Conservation (phyloP, 139 green algal species). For the Coccomyxa sp. region DNA sequence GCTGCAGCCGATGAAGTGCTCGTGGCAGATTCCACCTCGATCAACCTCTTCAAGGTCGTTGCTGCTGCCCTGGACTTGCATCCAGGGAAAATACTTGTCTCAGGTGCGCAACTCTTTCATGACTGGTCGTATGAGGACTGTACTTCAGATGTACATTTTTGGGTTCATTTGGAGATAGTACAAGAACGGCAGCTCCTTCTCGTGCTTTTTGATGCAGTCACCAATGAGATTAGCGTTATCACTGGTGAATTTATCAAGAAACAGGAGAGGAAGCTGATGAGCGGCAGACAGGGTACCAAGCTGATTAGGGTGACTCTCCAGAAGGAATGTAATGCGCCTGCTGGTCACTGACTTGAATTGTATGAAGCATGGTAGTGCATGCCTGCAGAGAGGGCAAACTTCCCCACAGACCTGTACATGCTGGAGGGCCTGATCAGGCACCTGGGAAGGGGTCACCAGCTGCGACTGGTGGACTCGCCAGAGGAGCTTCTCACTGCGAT, state of each 20-base stretch:
- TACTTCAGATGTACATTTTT: neutral
- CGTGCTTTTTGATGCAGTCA: no score
- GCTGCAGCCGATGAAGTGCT: neutral
- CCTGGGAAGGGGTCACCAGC: neutral
- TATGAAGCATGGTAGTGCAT: neutral
- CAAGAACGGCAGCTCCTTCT: no score
- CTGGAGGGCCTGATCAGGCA: conserved; percentile 4
- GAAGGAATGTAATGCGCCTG: neutral
- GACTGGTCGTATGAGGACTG: neutral
- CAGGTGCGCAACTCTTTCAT: neutral
- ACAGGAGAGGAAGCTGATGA: no score
- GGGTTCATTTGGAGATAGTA: no score
- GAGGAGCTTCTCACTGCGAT: neutral
- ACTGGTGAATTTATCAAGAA: no score
- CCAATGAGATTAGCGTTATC: no score
- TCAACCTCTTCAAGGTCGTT: conserved; percentile 10
- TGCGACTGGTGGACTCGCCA: neutral
- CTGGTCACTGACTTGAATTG: neutral
- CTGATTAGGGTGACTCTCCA: neutral
- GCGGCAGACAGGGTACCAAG: no score
- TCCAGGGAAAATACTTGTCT: neutral
- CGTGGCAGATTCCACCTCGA: neutral
- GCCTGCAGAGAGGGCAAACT: conserved; percentile 3
- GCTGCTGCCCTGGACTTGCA: neutral
- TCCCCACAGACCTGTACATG: conserved; percentile 8